Conservation (phyloP, 2,329 filamentous ascomycete genomes). For the Orbilia ellipsospora region DNA sequence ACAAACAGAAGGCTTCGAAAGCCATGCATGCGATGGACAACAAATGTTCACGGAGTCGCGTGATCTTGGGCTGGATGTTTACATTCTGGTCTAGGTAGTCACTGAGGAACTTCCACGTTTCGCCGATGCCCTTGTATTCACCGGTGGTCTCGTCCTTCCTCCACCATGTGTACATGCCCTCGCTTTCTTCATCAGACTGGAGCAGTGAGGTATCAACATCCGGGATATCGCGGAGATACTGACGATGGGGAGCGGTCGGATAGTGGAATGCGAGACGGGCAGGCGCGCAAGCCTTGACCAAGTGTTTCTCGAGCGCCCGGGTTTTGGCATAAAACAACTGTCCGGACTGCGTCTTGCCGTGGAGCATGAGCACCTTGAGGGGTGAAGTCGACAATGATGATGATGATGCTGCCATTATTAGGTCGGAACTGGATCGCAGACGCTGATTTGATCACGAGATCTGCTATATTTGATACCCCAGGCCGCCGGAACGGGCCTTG, state of each 20-base stretch:
- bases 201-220: constrained; percentile 60
- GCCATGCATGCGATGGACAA: neutral
- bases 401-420: constrained; percentile 21
- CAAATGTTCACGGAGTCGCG: constrained; percentile 1
- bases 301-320: constrained; percentile 70
- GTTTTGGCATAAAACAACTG: constrained; percentile 74
- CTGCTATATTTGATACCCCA: neutral
- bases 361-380: constrained; percentile 59
- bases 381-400: neutral
- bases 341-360: constrained; percentile 74
- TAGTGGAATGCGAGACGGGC: constrained; percentile 61
- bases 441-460: constrained; percentile 34
- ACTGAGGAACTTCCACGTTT: constrained; percentile 57
- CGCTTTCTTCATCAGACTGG: constrained; percentile 63
- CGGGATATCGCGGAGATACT: constrained; percentile 66
- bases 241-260: constrained; percentile 65
- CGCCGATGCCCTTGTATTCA: constrained; percentile 55
- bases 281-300: constrained; percentile 46
- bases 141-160: constrained; percentile 63
- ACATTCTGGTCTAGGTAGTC: constrained; percentile 56
- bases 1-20: neutral
- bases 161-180: constrained; percentile 73
- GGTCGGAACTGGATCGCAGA: neutral
- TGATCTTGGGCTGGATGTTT: constrained; percentile 11
- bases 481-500: constrained; percentile 4